Conservation (phyloP, 306 rosid species). For the Phaseolus lunatus region DNA sequence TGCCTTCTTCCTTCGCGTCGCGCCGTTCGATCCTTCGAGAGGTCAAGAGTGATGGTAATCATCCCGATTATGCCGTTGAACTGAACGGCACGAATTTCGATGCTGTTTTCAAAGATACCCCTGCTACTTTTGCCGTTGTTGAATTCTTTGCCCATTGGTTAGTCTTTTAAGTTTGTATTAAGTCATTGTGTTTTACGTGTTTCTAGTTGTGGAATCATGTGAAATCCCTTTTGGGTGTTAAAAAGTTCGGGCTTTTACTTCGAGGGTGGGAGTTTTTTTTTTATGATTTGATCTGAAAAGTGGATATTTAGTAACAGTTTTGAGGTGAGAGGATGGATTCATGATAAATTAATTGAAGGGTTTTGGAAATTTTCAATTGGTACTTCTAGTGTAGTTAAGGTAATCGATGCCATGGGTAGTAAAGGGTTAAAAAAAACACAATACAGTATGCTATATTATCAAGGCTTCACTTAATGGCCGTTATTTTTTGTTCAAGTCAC, state of each 20-base stretch:
- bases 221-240: slow-evolving; percentile 16
- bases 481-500: slow-evolving; percentile 22
- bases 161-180: slow-evolving; percentile 33
- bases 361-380: slow-evolving; percentile 4
- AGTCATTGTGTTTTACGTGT: not conserved
- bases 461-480: slow-evolving; percentile 7
- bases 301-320: slow-evolving; percentile 15
- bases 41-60: slow-evolving; percentile 52
- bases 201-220: not conserved
- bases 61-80: slow-evolving; percentile 74
- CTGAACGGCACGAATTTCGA: slow-evolving; percentile 82
- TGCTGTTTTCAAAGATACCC: slow-evolving; percentile 72
- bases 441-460: not conserved
- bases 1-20: slow-evolving; percentile 52
- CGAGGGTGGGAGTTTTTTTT: not conserved
- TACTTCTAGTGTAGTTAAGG: not conserved
- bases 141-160: slow-evolving; percentile 94
- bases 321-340: slow-evolving; percentile 17
- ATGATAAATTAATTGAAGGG: not conserved
- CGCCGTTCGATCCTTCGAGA: slow-evolving; percentile 77
- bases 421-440: not conserved
- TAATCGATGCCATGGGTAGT: slow-evolving; percentile 19
- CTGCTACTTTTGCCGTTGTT: slow-evolving; percentile 81
- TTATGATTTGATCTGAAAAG: not conserved
- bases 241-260: not conserved